Evolutionary conservation across 164 flowering plant species (phyloP).

Genomic region (Chloranthus sessilifolius): DNA sequence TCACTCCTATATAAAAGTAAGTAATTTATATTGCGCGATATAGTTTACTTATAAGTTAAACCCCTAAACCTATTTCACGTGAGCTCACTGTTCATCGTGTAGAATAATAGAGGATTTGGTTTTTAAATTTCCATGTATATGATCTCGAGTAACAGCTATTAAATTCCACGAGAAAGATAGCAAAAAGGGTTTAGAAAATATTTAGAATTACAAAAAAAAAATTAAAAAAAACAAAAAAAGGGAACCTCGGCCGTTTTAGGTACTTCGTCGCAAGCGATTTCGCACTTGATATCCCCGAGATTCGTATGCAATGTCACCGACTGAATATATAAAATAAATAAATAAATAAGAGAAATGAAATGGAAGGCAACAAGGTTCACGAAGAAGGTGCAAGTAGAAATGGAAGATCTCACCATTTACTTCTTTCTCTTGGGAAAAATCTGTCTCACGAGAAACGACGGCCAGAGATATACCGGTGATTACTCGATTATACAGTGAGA

Average conservation of each 20-base stretch:
- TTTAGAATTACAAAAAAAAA: not conserved
- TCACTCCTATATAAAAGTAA: no score
- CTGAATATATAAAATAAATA: constrained; percentile 23
- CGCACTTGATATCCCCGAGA: constrained; percentile 94
- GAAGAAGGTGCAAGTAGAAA: no score
- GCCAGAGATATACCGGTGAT: no score
- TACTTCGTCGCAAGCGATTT: constrained; percentile 81
- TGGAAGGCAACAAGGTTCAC: no score
- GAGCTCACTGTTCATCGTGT: no score
- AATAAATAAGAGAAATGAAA: not conserved
- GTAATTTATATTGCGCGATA: no score
- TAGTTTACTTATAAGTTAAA: no score
- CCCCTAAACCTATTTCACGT: no score
- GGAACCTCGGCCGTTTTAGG: constrained; percentile 77
- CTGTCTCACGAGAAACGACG: no score
- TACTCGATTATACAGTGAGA: no score
- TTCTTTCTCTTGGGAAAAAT: no score
- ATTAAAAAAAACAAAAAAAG: not conserved
- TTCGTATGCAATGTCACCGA: constrained; percentile 89
- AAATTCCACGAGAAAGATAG: not conserved
- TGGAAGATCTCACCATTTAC: no score
- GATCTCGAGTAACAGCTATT: not conserved
- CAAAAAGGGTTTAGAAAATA: not conserved
- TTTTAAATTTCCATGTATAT: not conserved
- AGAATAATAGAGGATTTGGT: not conserved